phyloP scores from a whole-genome alignment of 495 filamentous ascomycete genomes.

The Hyaloscypha hepaticicola region DNA sequence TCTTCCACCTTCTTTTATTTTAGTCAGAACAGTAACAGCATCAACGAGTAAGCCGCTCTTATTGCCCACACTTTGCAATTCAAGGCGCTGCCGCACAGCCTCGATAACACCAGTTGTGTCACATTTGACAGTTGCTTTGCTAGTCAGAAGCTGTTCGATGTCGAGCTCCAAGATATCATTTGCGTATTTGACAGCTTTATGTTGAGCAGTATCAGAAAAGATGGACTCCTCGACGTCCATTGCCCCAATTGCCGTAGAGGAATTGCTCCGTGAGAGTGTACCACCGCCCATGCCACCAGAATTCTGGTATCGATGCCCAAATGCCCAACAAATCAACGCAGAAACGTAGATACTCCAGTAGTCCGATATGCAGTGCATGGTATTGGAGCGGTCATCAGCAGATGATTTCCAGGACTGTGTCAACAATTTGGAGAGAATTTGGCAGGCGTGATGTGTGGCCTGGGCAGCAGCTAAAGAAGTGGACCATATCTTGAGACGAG shows the following conservation, averaged over 20 bases:
- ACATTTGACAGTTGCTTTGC: constrained; percentile 22
- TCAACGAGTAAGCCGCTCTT: constrained; percentile 28
- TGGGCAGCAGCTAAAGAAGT: constrained; percentile 22
- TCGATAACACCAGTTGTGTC: constrained; percentile 26
- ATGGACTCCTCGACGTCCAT: constrained; percentile 11
- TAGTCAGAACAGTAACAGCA: constrained; percentile 24
- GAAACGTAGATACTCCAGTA: constrained; percentile 31
- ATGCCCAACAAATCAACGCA: constrained; percentile 32
- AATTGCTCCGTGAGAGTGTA: background rate
- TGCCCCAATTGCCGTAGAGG: constrained; percentile 9
- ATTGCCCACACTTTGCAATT: constrained; percentile 20
- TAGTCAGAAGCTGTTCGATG: constrained; percentile 25
- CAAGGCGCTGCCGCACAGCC: constrained; percentile 19
- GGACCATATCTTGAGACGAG: constrained; percentile 26
- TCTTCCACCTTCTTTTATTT: constrained; percentile 25
- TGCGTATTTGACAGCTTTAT: constrained; percentile 24
- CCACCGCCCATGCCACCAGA: background rate
- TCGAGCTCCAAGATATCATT: constrained; percentile 25
- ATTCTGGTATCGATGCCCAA: constrained; percentile 28
- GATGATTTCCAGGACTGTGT: background rate
- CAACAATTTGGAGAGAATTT: constrained; percentile 15
- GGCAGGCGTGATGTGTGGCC: constrained; percentile 30
- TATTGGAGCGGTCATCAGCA: background rate
- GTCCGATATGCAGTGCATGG: constrained; percentile 16
- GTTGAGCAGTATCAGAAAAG: constrained; percentile 7